A percentile compares a stretch with the other conserved stretches of the same genome.
phyloP scores from a whole-genome alignment of 1,284 basidiomycete species.

The Vanrija sp. region DNA sequence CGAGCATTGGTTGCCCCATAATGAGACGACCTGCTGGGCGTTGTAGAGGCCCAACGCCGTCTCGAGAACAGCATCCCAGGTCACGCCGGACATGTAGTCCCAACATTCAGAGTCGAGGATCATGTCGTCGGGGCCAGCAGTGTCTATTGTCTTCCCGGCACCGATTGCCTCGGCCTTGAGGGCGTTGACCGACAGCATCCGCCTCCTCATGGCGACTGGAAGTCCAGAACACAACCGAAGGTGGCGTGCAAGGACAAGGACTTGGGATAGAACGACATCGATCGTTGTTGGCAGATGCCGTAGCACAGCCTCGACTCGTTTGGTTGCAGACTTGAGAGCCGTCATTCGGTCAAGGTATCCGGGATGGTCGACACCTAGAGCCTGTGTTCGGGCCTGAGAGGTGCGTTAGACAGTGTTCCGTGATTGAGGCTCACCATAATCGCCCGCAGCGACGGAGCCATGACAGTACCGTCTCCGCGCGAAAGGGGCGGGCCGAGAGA shows the following conservation, averaged over 20 bases:
- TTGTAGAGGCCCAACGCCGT: constrained; percentile 26
- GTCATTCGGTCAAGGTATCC: constrained; percentile 16
- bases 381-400: constrained; percentile 7
- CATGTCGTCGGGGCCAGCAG: constrained; percentile 8
- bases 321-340: constrained; percentile 5
- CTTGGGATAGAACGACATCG: constrained; percentile 18
- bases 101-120: constrained; percentile 7
- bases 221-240: constrained; percentile 10
- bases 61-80: constrained; percentile 25
- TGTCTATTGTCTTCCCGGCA: not conserved
- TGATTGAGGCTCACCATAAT: constrained; percentile 24
- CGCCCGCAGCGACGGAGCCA: constrained; percentile 17
- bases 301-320: constrained; percentile 7
- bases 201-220: constrained; percentile 10
- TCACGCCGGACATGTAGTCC: constrained; percentile 7
- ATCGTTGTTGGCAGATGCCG: constrained; percentile 1
- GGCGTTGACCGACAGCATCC: not conserved
- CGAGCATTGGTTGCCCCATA: constrained; percentile 19
- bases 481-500: constrained; percentile 3
- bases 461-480: constrained; percentile 24
- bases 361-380: constrained; percentile 10
- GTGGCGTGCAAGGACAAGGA: constrained; percentile 11
- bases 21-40: constrained; percentile 26
- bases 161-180: constrained; percentile 1
- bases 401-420: not conserved